Evolutionary conservation across 495 filamentous ascomycete species (phyloP).

Genomic region (Aspergillus campestris): DNA sequence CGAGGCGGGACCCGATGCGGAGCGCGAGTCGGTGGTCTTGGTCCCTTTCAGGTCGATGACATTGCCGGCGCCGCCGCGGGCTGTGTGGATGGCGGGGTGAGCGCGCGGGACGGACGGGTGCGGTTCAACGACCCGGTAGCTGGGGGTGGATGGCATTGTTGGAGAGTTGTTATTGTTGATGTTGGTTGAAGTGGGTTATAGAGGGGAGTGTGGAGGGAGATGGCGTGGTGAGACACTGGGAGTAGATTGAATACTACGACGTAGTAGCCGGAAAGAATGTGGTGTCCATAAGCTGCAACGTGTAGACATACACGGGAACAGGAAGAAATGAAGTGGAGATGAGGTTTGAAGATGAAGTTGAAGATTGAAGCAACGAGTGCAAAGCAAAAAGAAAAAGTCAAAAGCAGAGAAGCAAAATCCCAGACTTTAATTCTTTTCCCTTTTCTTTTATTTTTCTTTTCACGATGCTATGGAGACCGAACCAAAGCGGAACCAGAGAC

Average conservation of each 20-base stretch:
- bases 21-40: constrained; percentile 43
- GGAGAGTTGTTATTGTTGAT: constrained; percentile 9
- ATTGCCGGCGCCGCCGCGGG: constrained; percentile 86
- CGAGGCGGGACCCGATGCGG: constrained; percentile 49
- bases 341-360: background rate
- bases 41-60: constrained; percentile 59
- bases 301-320: too few species aligned
- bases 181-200: constrained; percentile 1
- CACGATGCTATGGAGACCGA: constrained; percentile 4
- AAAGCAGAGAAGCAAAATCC: background rate
- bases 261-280: background rate
- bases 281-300: too few species aligned
- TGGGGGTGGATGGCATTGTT: constrained; percentile 23
- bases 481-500: constrained; percentile 10
- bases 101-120: constrained; percentile 61
- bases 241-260: background rate
- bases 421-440: constrained; percentile 5
- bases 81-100: constrained; percentile 58
- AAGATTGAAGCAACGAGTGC: constrained; percentile 2
- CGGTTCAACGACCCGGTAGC: constrained; percentile 70
- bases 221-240: constrained; percentile 5
- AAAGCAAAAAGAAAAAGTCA: background rate
- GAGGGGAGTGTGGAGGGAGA: constrained; percentile 3
- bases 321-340: too few species aligned
- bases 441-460: constrained; percentile 12